Conservation (phyloP, 352 stramenopile species). For the Globisporangium megalacanthum region DNA sequence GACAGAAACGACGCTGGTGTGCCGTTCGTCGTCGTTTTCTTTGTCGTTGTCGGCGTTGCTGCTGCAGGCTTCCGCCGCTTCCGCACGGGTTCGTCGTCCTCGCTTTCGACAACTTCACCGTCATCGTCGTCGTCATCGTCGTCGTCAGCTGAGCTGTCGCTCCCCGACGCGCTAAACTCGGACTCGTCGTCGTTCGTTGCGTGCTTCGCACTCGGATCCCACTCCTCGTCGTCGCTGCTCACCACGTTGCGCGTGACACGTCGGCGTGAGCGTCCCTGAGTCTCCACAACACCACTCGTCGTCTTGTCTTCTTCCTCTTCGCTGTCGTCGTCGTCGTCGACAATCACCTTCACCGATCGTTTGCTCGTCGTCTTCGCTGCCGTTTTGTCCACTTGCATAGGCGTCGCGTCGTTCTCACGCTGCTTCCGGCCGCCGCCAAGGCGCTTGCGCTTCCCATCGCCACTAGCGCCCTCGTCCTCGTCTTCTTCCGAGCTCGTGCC, state of each 20-base stretch:
- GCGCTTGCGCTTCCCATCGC: slow-evolving; percentile 17
- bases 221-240: slow-evolving; percentile 53
- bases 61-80: slow-evolving; percentile 31
- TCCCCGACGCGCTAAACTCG: slow-evolving; percentile 39
- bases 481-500: slow-evolving; percentile 68
- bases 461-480: slow-evolving; percentile 15
- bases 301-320: slow-evolving; percentile 35
- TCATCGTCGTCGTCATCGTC: slow-evolving; percentile 43
- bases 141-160: slow-evolving; percentile 30
- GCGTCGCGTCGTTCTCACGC: slow-evolving; percentile 10
- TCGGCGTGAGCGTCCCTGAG: slow-evolving; percentile 19
- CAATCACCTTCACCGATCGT: slow-evolving; percentile 37
- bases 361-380: slow-evolving; percentile 15
- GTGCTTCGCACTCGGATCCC: slow-evolving; percentile 33
- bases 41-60: slow-evolving; percentile 19
- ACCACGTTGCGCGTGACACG: slow-evolving; percentile 24
- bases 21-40: slow-evolving; percentile 22
- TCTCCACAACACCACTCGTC: neutral
- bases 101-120: slow-evolving; percentile 38
- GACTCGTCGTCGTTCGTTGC: slow-evolving; percentile 46
- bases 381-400: slow-evolving; percentile 14
- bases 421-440: slow-evolving; percentile 1
- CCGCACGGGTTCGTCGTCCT: slow-evolving; percentile 28
- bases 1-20: slow-evolving; percentile 32
- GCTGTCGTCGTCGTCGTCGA: slow-evolving; percentile 78